Evolutionary conservation across 2,329 filamentous ascomycete genomes (phyloP), one percentile per base, ranked within the genome.

Genomic region (Aspergillus niger): DNA sequence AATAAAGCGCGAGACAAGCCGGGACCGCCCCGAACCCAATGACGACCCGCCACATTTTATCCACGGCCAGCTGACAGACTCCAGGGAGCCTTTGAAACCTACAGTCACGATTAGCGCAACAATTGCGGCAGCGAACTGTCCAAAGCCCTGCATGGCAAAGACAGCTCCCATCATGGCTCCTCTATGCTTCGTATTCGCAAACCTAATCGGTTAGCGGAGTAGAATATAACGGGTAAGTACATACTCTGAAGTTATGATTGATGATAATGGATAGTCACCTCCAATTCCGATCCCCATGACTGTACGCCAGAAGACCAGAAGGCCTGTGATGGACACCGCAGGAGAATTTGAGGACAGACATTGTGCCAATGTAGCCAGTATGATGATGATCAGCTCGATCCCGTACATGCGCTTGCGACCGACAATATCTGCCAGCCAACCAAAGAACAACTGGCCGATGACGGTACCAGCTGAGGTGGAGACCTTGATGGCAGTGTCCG

Each of bases 91-190:
- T 76, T 87, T 89, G 82, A 91, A 92, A 51, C 88, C 89, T 13
- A 87, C 79, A 0, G 89, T 90, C 59, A 90, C 84, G 69, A 93
- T 90, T 50, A 95, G 81, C 74, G 91, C 89, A 64, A 95, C 82
- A 30, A 94, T 85, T 50, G 90, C 90, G 52, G 89, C 91, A 26
- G 81, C 82, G 57, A 95, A 87, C 76, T 95, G 91, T 20, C 91
- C 91, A 55, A 95, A 84, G 65, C 91, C 91, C 75, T 96, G 91
- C 90, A 93, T 94, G 67, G 91, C 90, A 70, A 95, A 95, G 57
- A 95, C 91, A 15, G 90, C 83, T 36, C 86, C 90, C 88, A 96
- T 93, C 89, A 95, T 95, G 65, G 90, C 90, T 67, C 91, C 91
- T 76, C 91, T 82, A 87, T 90, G 93, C 76, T 89, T 92, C 56